A percentile compares a stretch with the other conserved stretches of the same genome.
These are phyloP conservation scores for Mrakia frigida DNA, from an alignment of 768 basidiomycete genomes.

Conservation along the genomic window DNA sequence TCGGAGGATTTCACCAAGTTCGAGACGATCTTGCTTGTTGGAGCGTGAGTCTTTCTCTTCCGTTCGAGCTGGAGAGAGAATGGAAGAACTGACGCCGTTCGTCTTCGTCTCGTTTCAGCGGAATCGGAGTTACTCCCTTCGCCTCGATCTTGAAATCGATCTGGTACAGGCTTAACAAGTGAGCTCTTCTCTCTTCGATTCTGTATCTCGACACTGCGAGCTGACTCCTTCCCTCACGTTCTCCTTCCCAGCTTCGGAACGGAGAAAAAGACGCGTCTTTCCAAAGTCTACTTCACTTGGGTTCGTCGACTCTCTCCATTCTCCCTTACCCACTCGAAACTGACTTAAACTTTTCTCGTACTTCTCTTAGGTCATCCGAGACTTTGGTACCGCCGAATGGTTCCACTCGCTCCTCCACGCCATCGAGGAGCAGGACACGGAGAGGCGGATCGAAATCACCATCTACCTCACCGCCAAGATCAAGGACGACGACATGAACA, in stretches of 20 bases:
- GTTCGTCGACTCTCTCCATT: constrained; percentile 61
- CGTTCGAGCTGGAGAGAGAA: too few species aligned
- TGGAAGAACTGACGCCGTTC: not conserved
- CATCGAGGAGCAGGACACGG: constrained; percentile 84
- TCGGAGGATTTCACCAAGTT: constrained; percentile 80
- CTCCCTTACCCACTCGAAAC: not conserved
- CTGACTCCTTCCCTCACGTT: not conserved
- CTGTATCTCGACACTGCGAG: too few species aligned
- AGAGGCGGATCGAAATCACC: constrained; percentile 85
- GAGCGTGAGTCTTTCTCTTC: constrained; percentile 15
- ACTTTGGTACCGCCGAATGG: constrained; percentile 57
- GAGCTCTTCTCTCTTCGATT: not conserved
- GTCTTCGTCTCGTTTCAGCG: constrained; percentile 57
- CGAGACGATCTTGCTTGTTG: constrained; percentile 31
- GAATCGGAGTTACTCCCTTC: constrained; percentile 95
- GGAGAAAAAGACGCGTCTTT: constrained; percentile 67
- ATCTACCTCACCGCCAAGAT: constrained; percentile 80
- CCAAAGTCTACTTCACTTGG: constrained; percentile 83
- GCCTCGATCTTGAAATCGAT: constrained; percentile 64
- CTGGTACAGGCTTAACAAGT: constrained; percentile 44
- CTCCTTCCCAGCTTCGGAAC: constrained; percentile 52
- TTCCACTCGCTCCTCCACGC: constrained; percentile 90
- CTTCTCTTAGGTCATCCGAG: constrained; percentile 59
- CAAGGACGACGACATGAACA: constrained; percentile 79
- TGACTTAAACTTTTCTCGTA: not conserved